phyloP scores from a whole-genome alignment of 2,329 filamentous ascomycete species.

The Ophiostoma fasciatum region DNA sequence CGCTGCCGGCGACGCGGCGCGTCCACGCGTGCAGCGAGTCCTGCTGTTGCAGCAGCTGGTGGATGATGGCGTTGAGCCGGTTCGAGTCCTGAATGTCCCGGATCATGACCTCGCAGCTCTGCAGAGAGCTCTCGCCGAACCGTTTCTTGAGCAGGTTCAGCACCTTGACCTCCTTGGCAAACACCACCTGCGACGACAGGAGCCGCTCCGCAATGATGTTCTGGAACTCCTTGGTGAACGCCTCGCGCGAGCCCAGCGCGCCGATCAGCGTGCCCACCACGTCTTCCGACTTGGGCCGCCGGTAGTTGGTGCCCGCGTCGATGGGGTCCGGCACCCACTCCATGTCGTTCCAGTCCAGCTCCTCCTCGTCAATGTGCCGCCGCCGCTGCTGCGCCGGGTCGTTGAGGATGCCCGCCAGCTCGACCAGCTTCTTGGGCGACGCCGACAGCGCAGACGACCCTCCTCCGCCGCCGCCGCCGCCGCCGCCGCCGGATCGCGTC shows the following conservation, averaged over 20 bases:
- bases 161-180: constrained; percentile 68
- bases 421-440: constrained; percentile 41
- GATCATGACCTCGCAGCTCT: constrained; percentile 95
- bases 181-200: constrained; percentile 48
- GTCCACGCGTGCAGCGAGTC: constrained; percentile 7
- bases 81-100: constrained; percentile 78
- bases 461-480: no score
- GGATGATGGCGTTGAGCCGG: constrained; percentile 54
- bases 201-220: constrained; percentile 76
- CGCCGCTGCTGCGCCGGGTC: constrained; percentile 41
- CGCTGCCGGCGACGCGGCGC: no score
- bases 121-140: constrained; percentile 72
- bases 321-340: constrained; percentile 85
- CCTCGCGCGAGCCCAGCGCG: constrained; percentile 75
- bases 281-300: constrained; percentile 75
- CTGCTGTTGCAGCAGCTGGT: constrained; percentile 30
- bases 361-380: constrained; percentile 44
- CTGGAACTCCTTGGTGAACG: constrained; percentile 90
- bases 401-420: constrained; percentile 52
- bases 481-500: background rate
- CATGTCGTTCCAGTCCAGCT: constrained; percentile 84
- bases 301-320: constrained; percentile 86
- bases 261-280: constrained; percentile 79
- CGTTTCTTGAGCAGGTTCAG: constrained; percentile 77
- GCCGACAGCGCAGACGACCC: background rate